phyloP scores from a whole-genome alignment of 2,329 filamentous ascomycete genomes.

The Stromatinia cepivora region DNA sequence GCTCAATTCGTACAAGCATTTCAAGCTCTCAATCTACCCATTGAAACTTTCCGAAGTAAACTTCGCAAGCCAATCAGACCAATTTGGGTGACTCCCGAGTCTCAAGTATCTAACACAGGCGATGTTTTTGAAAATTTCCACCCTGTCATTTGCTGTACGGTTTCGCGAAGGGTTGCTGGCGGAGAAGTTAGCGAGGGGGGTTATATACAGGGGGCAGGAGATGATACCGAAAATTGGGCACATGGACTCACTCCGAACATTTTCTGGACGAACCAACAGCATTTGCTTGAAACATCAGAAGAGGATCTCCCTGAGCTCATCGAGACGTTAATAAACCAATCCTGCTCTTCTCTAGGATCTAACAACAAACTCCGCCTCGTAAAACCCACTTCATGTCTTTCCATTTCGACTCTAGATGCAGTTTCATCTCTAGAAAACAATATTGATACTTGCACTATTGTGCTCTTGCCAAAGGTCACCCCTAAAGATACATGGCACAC shows the following conservation, averaged over 20 bases:
- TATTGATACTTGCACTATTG: constrained; percentile 39
- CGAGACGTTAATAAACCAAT: constrained; percentile 44
- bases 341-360: background rate
- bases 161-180: constrained; percentile 69
- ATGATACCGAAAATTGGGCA: constrained; percentile 94
- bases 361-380: constrained; percentile 27
- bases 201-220: constrained; percentile 92
- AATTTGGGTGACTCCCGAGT: constrained; percentile 76
- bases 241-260: constrained; percentile 71
- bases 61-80: constrained; percentile 73
- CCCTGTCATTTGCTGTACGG: constrained; percentile 81
- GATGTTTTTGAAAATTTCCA: constrained; percentile 59
- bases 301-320: constrained; percentile 60
- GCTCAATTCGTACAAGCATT: constrained; percentile 56
- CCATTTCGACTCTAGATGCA: constrained; percentile 31
- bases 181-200: constrained; percentile 68
- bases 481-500: constrained; percentile 47
- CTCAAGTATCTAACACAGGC: constrained; percentile 46
- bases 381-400: constrained; percentile 37
- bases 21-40: constrained; percentile 60
- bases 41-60: constrained; percentile 53
- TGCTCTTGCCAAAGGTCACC: constrained; percentile 48
- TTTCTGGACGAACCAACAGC: constrained; percentile 72
- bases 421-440: constrained; percentile 16
- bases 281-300: constrained; percentile 64